Evolutionary conservation across 768 basidiomycete species (phyloP).

Genomic region (Hydnomerulius pinastri): DNA sequence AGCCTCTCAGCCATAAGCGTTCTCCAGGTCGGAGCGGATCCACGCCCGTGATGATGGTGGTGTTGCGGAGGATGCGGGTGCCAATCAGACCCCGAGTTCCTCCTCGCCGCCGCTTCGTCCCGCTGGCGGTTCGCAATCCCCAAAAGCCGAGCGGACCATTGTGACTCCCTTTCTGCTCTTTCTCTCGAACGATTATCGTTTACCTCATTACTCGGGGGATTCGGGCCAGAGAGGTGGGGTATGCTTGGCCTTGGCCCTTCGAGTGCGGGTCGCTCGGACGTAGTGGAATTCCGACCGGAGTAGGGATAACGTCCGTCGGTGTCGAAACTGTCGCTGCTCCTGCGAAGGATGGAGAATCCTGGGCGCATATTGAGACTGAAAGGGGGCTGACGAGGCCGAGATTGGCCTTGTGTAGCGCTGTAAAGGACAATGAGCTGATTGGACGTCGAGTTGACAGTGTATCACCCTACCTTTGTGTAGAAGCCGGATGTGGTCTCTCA

Average conservation of each 20-base stretch:
- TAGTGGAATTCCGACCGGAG: slow-evolving; percentile 11
- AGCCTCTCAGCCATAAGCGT: slow-evolving; percentile 9
- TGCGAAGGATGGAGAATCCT: slow-evolving; percentile 15
- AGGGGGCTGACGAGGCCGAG: slow-evolving; percentile 20
- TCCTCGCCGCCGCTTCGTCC: slow-evolving; percentile 27
- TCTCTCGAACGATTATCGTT: slow-evolving; percentile 14
- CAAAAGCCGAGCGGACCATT: slow-evolving; percentile 18
- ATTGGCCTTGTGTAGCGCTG: slow-evolving; percentile 23
- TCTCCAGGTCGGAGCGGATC: background rate
- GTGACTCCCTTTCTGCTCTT: slow-evolving; percentile 23
- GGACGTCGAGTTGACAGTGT: no score
- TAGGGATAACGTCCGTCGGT: slow-evolving; percentile 10
- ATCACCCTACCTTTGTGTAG: no score
- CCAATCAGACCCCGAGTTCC: slow-evolving; percentile 11
- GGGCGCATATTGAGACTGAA: slow-evolving; percentile 19
- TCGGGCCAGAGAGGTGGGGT: background rate
- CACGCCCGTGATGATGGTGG: background rate
- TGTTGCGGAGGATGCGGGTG: slow-evolving; percentile 5
- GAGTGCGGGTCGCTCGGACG: slow-evolving; percentile 11
- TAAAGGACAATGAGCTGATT: background rate
- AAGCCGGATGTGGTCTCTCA: no score
- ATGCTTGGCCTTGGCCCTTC: slow-evolving; percentile 3
- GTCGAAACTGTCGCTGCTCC: slow-evolving; percentile 10
- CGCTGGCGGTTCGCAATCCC: slow-evolving; percentile 23
- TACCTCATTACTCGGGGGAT: slow-evolving; percentile 3